Conservation (phyloP, 2,329 filamentous ascomycete genomes). For the Purpureocillium lavendulum region DNA sequence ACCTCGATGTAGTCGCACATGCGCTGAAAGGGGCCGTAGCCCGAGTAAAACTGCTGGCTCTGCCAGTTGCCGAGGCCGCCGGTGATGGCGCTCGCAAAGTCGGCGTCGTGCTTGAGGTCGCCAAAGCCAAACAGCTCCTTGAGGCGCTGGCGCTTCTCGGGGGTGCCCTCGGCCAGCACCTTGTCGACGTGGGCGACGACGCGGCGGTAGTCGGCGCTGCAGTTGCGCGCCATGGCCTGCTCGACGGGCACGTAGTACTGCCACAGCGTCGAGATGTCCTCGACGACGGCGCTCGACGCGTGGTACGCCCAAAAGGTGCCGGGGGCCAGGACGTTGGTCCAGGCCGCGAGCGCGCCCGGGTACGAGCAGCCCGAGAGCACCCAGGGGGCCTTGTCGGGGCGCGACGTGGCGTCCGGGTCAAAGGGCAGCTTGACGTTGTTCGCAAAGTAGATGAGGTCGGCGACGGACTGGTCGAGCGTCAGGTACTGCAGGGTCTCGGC, state of each 20-base stretch:
- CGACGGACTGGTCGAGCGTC: constrained; percentile 68
- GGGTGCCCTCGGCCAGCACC: constrained; percentile 29
- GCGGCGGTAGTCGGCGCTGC: constrained; percentile 52
- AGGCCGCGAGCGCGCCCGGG: constrained; percentile 66
- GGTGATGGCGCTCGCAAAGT: constrained; percentile 34
- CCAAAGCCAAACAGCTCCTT: constrained; percentile 31
- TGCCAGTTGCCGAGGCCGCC: constrained; percentile 24
- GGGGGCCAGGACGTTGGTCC: constrained; percentile 63
- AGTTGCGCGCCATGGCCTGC: constrained; percentile 42
- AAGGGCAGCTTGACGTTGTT: constrained; percentile 60
- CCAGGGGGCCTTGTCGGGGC: constrained; percentile 57
- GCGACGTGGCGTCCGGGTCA: constrained; percentile 54
- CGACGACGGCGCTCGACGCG: constrained; percentile 66
- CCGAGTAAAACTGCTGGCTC: constrained; percentile 21
- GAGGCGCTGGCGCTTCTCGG: constrained; percentile 30
- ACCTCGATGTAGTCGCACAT: constrained; percentile 26
- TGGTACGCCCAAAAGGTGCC: constrained; percentile 70
- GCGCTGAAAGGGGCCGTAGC: constrained; percentile 24
- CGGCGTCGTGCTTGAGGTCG: constrained; percentile 32
- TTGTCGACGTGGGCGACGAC: constrained; percentile 38
- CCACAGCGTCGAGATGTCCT: constrained; percentile 68
- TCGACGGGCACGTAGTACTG: constrained; percentile 38
- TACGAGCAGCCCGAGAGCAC: constrained; percentile 75
- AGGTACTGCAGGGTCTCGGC: constrained; percentile 65
- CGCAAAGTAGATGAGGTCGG: constrained; percentile 71